Conservation (phyloP, 2,329 filamentous ascomycete species). For the Sclerotinia glacialis region DNA sequence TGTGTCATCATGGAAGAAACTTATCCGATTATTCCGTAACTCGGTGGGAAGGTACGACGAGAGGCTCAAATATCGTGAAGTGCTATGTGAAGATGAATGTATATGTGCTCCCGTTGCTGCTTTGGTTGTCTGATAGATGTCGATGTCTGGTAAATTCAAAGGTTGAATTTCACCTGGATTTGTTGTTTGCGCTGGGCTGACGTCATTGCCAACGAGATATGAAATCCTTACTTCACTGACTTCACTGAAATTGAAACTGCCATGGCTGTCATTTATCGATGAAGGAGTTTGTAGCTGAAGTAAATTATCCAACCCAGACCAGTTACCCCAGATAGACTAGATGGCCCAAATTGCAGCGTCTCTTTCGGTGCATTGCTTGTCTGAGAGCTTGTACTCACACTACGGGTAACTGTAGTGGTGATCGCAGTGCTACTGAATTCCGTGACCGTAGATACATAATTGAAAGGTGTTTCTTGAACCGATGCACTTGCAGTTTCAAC, state of each 20-base stretch:
- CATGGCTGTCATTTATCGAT: conserved; percentile 1
- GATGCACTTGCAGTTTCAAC: neutral
- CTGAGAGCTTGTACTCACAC: conserved; percentile 9
- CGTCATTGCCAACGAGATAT: neutral
- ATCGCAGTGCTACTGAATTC: conserved; percentile 16
- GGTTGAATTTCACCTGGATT: neutral
- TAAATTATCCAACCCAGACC: conserved; percentile 18
- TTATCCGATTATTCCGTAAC: neutral
- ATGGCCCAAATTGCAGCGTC: neutral
- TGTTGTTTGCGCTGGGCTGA: neutral
- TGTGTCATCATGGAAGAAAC: neutral
- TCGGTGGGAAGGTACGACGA: neutral
- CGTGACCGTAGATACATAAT: conserved; percentile 16
- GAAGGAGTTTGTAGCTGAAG: conserved; percentile 13
- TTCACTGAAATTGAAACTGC: neutral
- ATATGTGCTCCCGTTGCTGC: neutral
- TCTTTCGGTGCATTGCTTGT: conserved; percentile 1
- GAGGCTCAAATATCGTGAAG: neutral
- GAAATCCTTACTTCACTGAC: neutral
- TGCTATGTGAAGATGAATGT: neutral
- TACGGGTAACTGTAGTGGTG: conserved; percentile 19
- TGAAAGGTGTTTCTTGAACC: neutral
- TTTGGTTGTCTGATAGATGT: too few relatives aligned
- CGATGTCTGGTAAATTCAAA: too few relatives aligned
- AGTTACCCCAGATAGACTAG: neutral